Base-by-base conservation (phyloP, 2,329 filamentous ascomycete species). In the Amauroascus verrucosus region DNA sequence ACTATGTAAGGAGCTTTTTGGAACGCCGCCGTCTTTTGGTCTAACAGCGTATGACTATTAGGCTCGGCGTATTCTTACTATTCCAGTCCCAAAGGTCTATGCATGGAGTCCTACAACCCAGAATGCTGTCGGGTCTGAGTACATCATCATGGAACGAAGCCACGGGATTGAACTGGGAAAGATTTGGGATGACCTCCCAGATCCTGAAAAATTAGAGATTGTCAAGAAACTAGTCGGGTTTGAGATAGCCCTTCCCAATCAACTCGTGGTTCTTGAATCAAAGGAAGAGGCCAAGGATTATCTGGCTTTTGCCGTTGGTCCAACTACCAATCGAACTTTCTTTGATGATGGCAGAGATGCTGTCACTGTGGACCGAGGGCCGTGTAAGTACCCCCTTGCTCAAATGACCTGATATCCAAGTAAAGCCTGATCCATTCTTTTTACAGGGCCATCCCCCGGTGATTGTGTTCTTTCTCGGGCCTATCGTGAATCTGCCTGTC, bases 251-350 rank as follows among this genome's bases (percentile, higher is more conserved):
- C 41, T 52, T n/a, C 26, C 41, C n/a, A 48, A 41, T 41, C 22
- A 51, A 7, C 52, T 52, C 35, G 48, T 33, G 7, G 16, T n/a
- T 2, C 48, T 41, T 9, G 53, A n/a, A n/a, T n/a, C n/a, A n/a
- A n/a, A n/a, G n/a, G n/a, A n/a, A n/a, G n/a, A n/a, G n/a, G n/a
- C n/a, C n/a, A n/a, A n/a, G n/a, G n/a, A n/a, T n/a, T n/a, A n/a
- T 50, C 56, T 54, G 1, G 51, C 52, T 33, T 67, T 65, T 56
- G 55, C 50, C 32, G 60, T 65, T 59, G 62, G 64, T 28, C 63
- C 61, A n/a, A 49, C 56, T 57, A 63, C 58, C 53, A 59, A 58
- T 33, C 57, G 62, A 32, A 62, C 65, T 52, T 66, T 61, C 59
- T 49, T 37, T 58, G 61, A 64, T 55, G 59, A 38, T 26, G 60